Evolutionary conservation across 257 asterid genomes (phyloP), one percentile per base, ranked within the genome.

Genomic region (Solanum lycopersicoides): DNA sequence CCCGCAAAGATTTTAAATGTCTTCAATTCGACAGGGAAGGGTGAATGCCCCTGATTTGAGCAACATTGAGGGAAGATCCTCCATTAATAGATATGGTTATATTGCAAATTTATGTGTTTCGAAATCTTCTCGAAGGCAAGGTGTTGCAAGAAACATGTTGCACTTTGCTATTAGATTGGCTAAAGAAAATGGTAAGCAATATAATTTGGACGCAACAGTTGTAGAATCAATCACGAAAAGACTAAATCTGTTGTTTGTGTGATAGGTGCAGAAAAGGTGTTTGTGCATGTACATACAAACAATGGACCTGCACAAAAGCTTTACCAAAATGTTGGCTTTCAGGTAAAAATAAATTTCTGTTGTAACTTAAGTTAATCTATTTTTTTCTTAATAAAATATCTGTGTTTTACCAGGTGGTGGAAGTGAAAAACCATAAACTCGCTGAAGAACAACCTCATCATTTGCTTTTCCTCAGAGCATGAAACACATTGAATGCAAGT

Each of bases 91-190:
- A 86, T 94, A 91, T 69, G 94, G 94, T 42, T 94, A 95, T 71
- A 90, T 95, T 35, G 86, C 96, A 80, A 95, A 95, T 87, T 87
- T 95, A 72, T 95, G 98, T 82, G 94, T 95, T 6, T 91, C 93
- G n/a, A 95, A 92, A 92, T 90, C 93, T 69, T 94, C 93, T 32
- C 98, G 98, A 14, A 93, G 96, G 37, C 93, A 87, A 80, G 98
- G 98, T 59, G 87, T 94, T 74, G 98, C 96, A 20, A 90, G 87
- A 87, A 88, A 88, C 84, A 91, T 95, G 96, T 83, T 95, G 86
- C 90, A 63, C 8, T 89, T 89, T 60, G 95, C 98, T 44, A 84
- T 93, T 37, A 60, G 21, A 12, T 82, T 88, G 12, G 93, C 95
- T 73, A 90, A 89, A 86, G 56, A 53, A 79, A 74, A 92, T 34